phyloP scores from a whole-genome alignment of 306 rosid genomes.

The Prunus mira region DNA sequence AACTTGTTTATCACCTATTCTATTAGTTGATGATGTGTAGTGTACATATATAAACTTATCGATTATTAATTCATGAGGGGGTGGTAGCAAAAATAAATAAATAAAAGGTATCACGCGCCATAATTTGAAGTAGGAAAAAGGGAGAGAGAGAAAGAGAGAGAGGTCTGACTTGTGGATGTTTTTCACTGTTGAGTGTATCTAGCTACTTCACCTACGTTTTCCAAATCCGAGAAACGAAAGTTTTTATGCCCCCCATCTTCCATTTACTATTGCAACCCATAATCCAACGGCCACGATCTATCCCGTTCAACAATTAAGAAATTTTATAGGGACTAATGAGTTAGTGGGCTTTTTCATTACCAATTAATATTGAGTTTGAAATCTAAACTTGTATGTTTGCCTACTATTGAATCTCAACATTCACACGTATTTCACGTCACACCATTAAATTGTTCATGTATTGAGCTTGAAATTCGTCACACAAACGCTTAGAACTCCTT shows the following conservation, averaged over 20 bases:
- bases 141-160: neutral
- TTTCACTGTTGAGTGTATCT: conserved; percentile 24
- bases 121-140: neutral
- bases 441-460: no score
- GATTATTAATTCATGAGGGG: neutral
- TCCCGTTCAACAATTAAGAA: no score
- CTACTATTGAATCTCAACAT: no score
- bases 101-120: neutral
- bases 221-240: conserved; percentile 5
- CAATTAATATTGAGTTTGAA: no score
- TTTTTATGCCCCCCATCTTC: conserved; percentile 5
- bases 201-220: conserved; percentile 3
- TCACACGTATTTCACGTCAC: no score
- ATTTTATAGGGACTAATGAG: no score
- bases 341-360: no score
- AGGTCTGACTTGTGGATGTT: conserved; percentile 15
- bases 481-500: no score
- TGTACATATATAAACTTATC: neutral
- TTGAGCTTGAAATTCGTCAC: no score
- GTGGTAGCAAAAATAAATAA: neutral
- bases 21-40: no score
- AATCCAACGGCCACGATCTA: neutral
- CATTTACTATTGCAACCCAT: neutral
- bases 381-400: no score
- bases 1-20: no score